Evolutionary conservation across 805 yeast genomes (phyloP).

Genomic region (Saturnispora silvae): DNA sequence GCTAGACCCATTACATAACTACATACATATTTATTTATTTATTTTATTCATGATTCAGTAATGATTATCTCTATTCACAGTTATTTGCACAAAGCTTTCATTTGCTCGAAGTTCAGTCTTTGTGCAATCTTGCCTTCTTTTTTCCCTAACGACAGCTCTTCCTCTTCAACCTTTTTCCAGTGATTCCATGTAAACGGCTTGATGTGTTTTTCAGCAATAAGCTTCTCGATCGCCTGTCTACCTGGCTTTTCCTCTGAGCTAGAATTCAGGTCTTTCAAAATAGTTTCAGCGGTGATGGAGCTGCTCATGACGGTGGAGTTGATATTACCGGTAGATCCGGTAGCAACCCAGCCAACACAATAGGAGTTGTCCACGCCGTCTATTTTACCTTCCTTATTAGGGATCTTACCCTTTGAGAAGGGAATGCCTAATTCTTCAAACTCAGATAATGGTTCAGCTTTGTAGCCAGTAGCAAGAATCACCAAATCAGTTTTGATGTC

Average conservation of each 20-base stretch:
- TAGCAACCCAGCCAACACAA: conserved; percentile 84
- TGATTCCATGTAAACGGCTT: conserved; percentile 47
- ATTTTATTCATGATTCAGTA: conserved; percentile 10
- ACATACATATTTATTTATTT: conserved; percentile 10
- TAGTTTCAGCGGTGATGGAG: conserved; percentile 56
- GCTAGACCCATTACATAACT: neutral
- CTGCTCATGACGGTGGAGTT: conserved; percentile 85
- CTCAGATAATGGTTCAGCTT: conserved; percentile 54
- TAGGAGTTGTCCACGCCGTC: conserved; percentile 41
- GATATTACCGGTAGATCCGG: conserved; percentile 82
- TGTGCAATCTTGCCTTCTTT: conserved; percentile 41
- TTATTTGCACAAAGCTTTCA: conserved; percentile 26
- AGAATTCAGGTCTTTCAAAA: conserved; percentile 39
- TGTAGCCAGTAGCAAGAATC: conserved; percentile 76
- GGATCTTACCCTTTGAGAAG: conserved; percentile 37
- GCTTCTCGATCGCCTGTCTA: conserved; percentile 20
- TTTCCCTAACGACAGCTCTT: conserved; percentile 42
- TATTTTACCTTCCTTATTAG: conserved; percentile 37
- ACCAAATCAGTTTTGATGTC: conserved; percentile 48
- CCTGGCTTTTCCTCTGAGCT: conserved; percentile 21
- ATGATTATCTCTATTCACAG: conserved; percentile 4
- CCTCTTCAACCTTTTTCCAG: conserved; percentile 49
- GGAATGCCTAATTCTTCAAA: conserved; percentile 39
- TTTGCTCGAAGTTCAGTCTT: conserved; percentile 41
- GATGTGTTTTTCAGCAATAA: conserved; percentile 14